These are phyloP conservation scores for Sporisorium exsertum DNA, from an alignment of 1,284 basidiomycete species.

Conservation along the genomic window DNA sequence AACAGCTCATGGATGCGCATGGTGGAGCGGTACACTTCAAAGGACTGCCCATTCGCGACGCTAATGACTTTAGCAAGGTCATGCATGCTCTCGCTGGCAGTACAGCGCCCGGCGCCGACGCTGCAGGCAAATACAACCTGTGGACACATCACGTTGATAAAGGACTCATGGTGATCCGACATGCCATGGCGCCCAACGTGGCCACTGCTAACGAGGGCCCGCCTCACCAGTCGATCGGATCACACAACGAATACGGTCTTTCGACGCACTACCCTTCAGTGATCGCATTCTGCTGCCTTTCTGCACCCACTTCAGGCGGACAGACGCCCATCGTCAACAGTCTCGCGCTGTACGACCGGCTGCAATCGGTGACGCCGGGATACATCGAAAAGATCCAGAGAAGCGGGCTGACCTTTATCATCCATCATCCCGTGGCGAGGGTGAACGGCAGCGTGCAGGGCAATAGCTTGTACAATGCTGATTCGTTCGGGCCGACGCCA, in stretches of 20 bases:
- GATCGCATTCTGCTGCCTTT: slow-evolving; percentile 53
- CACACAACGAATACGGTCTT: slow-evolving; percentile 54
- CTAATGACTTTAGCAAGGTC: slow-evolving; percentile 46
- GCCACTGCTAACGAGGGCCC: slow-evolving; percentile 55
- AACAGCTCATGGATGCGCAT: slow-evolving; percentile 28
- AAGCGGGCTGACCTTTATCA: slow-evolving; percentile 44
- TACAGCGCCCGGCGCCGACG: neutral
- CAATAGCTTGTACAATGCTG: slow-evolving; percentile 42
- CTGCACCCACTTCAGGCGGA: slow-evolving; percentile 34
- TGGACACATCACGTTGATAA: slow-evolving; percentile 46
- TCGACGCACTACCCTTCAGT: slow-evolving; percentile 47
- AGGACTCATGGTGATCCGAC: slow-evolving; percentile 51
- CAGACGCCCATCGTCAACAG: slow-evolving; percentile 55
- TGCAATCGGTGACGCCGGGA: slow-evolving; percentile 25
- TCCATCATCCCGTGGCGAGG: slow-evolving; percentile 46
- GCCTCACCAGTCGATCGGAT: slow-evolving; percentile 44
- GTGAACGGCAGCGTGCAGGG: slow-evolving; percentile 45
- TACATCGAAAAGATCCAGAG: slow-evolving; percentile 26
- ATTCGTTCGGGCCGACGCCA: slow-evolving; percentile 40
- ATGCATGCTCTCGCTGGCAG: slow-evolving; percentile 41
- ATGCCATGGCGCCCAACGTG: slow-evolving; percentile 41
- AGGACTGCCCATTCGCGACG: slow-evolving; percentile 34
- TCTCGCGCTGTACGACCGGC: slow-evolving; percentile 41
- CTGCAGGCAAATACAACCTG: slow-evolving; percentile 6
- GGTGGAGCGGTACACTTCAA: slow-evolving; percentile 50